Evolutionary conservation across 1,284 basidiomycete species (phyloP).

Genomic region (Tetrapyrgos nigripes): DNA sequence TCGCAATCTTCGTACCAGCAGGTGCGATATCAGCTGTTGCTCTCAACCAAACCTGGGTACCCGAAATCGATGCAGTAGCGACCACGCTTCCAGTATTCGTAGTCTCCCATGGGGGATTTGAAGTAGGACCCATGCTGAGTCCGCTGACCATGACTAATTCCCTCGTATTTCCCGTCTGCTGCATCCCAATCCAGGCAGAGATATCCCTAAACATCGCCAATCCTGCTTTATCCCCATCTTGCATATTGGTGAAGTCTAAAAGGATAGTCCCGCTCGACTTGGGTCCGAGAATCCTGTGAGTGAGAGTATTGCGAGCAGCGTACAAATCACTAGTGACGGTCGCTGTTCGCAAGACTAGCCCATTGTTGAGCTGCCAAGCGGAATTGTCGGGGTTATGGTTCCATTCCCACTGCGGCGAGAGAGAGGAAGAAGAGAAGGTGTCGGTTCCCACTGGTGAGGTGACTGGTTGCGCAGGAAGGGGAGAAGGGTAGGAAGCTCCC

Average conservation of each 20-base stretch:
- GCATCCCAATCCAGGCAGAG: constrained; percentile 31
- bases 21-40: constrained; percentile 26
- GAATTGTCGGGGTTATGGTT: constrained; percentile 32
- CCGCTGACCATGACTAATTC: constrained; percentile 23
- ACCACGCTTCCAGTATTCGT: constrained; percentile 23
- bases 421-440: constrained; percentile 21
- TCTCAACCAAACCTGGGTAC: constrained; percentile 28
- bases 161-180: constrained; percentile 17
- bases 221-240: constrained; percentile 30
- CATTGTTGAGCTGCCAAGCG: constrained; percentile 25
- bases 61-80: constrained; percentile 19
- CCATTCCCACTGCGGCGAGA: constrained; percentile 33
- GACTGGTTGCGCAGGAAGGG: constrained; percentile 17
- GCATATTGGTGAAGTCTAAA: constrained; percentile 25
- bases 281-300: constrained; percentile 30
- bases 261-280: constrained; percentile 30
- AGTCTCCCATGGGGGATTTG: constrained; percentile 21
- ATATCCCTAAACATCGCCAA: constrained; percentile 29
- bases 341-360: constrained; percentile 29
- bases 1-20: constrained; percentile 16
- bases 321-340: constrained; percentile 30
- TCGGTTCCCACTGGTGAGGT: constrained; percentile 23
- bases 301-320: constrained; percentile 33
- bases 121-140: constrained; percentile 24
- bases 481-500: constrained; percentile 21